Evolutionary conservation across 2,329 filamentous ascomycete genomes (phyloP).

Genomic region (Ceratocystis albifundus): DNA sequence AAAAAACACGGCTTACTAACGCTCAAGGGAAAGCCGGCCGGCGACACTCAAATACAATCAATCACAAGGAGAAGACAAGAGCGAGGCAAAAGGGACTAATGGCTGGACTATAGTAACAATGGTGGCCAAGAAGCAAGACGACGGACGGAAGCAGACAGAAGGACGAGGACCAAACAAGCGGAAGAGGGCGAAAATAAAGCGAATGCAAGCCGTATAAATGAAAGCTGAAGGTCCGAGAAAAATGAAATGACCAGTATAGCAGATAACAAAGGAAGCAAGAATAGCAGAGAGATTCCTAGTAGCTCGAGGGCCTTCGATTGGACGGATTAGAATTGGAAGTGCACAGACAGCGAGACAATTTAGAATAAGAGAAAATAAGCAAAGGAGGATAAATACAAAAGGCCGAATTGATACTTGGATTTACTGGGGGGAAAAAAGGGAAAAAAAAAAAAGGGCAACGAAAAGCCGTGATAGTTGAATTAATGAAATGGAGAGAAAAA

Average conservation of each 20-base stretch:
- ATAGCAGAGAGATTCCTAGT: neutral
- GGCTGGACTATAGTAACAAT: neutral
- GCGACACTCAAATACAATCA: neutral
- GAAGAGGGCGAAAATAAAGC: neutral
- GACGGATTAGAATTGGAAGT: constrained; percentile 4
- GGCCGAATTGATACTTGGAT: no score
- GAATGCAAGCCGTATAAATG: neutral
- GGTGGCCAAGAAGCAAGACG: neutral
- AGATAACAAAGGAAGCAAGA: neutral
- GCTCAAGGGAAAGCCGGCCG: neutral
- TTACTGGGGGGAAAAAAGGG: no score
- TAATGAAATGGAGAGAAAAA: neutral
- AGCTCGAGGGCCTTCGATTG: constrained; percentile 10
- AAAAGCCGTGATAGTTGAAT: no score
- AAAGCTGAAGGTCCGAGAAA: neutral
- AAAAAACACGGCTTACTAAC: neutral
- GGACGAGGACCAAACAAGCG: neutral
- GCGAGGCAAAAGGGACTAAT: neutral
- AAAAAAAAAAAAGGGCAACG: no score
- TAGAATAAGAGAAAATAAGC: no score
- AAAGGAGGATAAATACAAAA: no score
- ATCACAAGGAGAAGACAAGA: neutral
- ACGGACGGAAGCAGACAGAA: neutral
- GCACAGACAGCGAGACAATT: neutral
- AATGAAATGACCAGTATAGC: neutral